These are phyloP conservation scores for Xenoacremonium recifei DNA, from an alignment of 2,329 filamentous ascomycete genomes.

Conservation along the genomic window DNA sequence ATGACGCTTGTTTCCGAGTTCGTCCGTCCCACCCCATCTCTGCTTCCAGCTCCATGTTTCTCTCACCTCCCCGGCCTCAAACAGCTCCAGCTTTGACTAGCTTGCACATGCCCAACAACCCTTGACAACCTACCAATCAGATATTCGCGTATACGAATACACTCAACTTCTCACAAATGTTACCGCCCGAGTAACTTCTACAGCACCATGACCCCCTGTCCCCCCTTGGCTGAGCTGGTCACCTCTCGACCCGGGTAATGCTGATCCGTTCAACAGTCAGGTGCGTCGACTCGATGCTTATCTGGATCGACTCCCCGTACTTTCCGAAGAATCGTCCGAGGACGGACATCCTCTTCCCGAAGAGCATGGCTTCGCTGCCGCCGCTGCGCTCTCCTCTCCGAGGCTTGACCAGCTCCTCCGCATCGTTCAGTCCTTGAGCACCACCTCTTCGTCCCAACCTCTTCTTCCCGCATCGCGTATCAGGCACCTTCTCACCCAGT, in stretches of 20 bases:
- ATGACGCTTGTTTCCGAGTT: constrained; percentile 31
- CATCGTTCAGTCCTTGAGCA: constrained; percentile 70
- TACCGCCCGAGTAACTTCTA: too few relatives aligned
- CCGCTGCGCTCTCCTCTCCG: constrained; percentile 48
- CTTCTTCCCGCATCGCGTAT: constrained; percentile 62
- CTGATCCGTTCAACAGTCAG: constrained; percentile 43
- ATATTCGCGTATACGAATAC: too few relatives aligned
- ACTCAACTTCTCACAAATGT: too few relatives aligned
- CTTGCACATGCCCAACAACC: too few relatives aligned
- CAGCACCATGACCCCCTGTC: constrained; percentile 2
- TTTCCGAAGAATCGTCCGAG: constrained; percentile 40
- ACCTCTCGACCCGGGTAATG: constrained; percentile 5
- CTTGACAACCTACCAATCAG: too few relatives aligned
- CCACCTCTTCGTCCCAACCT: constrained; percentile 62
- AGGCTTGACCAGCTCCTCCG: constrained; percentile 62
- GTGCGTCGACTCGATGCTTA: constrained; percentile 63
- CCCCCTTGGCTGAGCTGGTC: constrained; percentile 3
- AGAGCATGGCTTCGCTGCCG: constrained; percentile 32
- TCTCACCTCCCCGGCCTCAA: constrained; percentile 1
- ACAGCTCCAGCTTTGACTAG: too few relatives aligned
- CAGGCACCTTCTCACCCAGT: constrained; percentile 60
- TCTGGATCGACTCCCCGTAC: constrained; percentile 57
- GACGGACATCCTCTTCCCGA: constrained; percentile 38
- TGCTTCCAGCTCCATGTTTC: constrained; percentile 5
- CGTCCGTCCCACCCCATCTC: constrained; percentile 21